Percentiles rank a stretch among this genome's conserved stretches.
These are phyloP conservation scores for Eleusine indica DNA, from an alignment of 176 grass and related monocot species.

Conservation along the genomic window DNA sequence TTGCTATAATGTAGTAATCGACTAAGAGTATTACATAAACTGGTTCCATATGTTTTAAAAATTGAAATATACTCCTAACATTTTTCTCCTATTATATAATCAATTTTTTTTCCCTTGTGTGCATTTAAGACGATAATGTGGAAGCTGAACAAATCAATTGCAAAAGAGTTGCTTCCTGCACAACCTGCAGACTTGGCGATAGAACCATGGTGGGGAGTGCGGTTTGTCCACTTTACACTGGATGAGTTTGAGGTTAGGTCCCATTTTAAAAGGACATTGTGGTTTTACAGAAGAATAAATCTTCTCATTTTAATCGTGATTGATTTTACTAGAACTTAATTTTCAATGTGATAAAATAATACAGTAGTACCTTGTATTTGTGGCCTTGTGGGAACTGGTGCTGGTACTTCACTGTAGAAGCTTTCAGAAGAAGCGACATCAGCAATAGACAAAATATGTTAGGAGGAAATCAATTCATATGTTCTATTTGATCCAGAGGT, in stretches of 20 bases:
- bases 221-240: conserved; percentile 93
- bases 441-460: conserved; percentile 94
- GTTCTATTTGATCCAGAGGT: conserved; percentile 88
- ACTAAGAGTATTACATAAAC: neutral
- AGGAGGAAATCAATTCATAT: conserved; percentile 96
- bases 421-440: conserved; percentile 89
- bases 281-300: conserved; percentile 11
- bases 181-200: conserved; percentile 68
- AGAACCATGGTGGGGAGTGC: conserved; percentile 98
- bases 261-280: conserved; percentile 2
- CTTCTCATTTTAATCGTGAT: neutral
- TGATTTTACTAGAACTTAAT: neutral
- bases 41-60: neutral
- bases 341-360: conserved; percentile 22
- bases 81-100: conserved; percentile 28
- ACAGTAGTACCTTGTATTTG: conserved; percentile 23
- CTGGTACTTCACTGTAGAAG: conserved; percentile 51
- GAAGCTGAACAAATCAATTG: conserved; percentile 99
- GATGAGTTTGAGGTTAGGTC: conserved; percentile 93
- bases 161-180: conserved; percentile 84
- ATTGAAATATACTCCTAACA: neutral
- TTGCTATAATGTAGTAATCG: conserved; percentile 8
- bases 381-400: conserved; percentile 21
- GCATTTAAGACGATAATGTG: conserved; percentile 91
- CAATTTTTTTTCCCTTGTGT: conserved; percentile 23